Base-by-base conservation (phyloP, 2,329 filamentous ascomycete species). In the Colletotrichum sp. region DNA sequence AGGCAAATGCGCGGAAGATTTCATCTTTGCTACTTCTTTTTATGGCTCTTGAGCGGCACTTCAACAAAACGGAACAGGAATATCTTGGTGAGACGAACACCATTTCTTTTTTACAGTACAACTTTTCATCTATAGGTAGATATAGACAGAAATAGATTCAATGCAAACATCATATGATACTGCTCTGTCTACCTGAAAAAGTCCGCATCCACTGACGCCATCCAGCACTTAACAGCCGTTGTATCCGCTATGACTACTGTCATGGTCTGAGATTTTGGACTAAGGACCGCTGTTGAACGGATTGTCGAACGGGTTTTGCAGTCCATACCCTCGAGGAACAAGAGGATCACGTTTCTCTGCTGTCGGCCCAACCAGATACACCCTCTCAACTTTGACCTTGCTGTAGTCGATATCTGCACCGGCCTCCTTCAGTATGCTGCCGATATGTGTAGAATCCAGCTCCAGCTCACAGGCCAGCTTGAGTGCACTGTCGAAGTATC, bases 81-180 rank as follows among this genome's bases (percentile, higher is more conserved):
- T 10, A n/a, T 43, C 8, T 36, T 0, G 1, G 18, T 0, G 18
- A 0, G 18, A 43, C 38, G 18, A 6, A n/a, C 18, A 12, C 38
- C 18, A 6, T 0, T n/a, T n/a, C 0, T n/a, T 0, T n/a, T n/a
- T 0, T 3, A 43, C 18, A 12, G n/a, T 43, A 3, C 0, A n/a
- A 3, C 9, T 43, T 6, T 43, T 43, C 18, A n/a, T 43, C 3
- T n/a, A n/a, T 43, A n/a, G 5, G 10, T n/a, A 43, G 5, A n/a
- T n/a, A 43, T 4, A n/a, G 2, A n/a, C 18, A 48, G 1, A n/a
- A n/a, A 0, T 48, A 48, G 2, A n/a, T 6, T 48, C 38, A 48
- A 48, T 0, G 38, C 38, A 48, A 48, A n/a, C 18, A 1, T 48
- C 38, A n/a, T 48, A n/a, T 48, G 38, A 1, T n/a, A 2, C 38